Evolutionary conservation across 768 basidiomycete species (phyloP).

Genomic region (Suillus lakei): DNA sequence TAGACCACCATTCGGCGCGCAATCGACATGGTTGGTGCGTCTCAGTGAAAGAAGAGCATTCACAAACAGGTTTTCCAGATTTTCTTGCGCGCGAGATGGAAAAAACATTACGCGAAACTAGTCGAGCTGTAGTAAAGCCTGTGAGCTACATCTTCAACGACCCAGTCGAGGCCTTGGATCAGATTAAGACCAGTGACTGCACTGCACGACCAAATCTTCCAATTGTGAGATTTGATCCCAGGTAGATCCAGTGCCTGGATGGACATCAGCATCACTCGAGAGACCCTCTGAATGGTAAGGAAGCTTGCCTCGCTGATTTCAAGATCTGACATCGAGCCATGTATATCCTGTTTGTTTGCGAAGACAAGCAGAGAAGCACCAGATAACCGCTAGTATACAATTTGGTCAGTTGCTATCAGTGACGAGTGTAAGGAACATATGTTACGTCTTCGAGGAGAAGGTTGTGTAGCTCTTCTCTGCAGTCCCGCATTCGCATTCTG

Average conservation of each 20-base stretch:
- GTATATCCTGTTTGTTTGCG: slow-evolving; percentile 97
- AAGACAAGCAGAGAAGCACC: slow-evolving; percentile 97
- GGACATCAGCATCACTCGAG: neutral
- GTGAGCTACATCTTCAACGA: slow-evolving; percentile 85
- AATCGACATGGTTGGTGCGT: neutral
- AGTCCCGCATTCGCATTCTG: slow-evolving; percentile 87
- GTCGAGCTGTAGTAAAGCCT: slow-evolving; percentile 82
- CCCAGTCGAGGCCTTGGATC: slow-evolving; percentile 88
- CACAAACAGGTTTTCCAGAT: neutral
- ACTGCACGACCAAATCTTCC: slow-evolving; percentile 91
- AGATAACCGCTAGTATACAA: slow-evolving; percentile 69
- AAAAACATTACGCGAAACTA: slow-evolving; percentile 15
- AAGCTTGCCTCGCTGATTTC: slow-evolving; percentile 83
- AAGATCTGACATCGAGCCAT: slow-evolving; percentile 77
- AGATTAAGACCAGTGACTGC: slow-evolving; percentile 90
- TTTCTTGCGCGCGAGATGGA: neutral
- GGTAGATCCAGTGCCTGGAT: slow-evolving; percentile 79
- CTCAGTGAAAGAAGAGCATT: slow-evolving; percentile 1
- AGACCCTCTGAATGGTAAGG: slow-evolving; percentile 7
- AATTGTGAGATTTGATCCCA: slow-evolving; percentile 85
- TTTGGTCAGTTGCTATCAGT: neutral
- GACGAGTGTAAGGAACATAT: slow-evolving; percentile 8
- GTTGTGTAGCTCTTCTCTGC: slow-evolving; percentile 83
- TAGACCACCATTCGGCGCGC: neutral
- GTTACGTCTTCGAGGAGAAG: slow-evolving; percentile 92